These are phyloP conservation scores for Psophocarpus tetragonolobus DNA, from an alignment of 306 rosid species.

Conservation along the genomic window DNA sequence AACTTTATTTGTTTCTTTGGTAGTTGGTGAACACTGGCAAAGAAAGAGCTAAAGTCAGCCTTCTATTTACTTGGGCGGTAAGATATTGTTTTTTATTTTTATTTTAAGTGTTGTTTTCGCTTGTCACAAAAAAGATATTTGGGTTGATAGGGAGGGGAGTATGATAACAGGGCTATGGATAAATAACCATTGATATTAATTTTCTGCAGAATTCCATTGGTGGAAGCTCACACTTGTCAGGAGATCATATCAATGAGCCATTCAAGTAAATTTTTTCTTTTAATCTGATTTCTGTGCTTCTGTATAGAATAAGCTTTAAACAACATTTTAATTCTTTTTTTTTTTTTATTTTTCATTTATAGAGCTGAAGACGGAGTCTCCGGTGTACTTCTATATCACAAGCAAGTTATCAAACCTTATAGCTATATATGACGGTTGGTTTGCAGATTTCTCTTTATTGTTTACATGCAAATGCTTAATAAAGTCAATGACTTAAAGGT, in stretches of 20 bases:
- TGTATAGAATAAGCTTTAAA: neutral
- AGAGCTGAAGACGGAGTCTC: conserved; percentile 98
- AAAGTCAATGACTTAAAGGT: conserved; percentile 33
- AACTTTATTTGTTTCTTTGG: conserved; percentile 42
- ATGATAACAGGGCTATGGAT: conserved; percentile 21
- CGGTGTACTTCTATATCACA: conserved; percentile 98
- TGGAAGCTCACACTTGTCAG: conserved; percentile 84
- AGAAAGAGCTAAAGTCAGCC: conserved; percentile 99
- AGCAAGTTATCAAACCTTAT: conserved; percentile 94
- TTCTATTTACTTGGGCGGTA: conserved; percentile 98
- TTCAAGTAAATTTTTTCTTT: conserved; percentile 62
- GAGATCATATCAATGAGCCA: conserved; percentile 92
- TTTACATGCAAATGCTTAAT: conserved; percentile 41
- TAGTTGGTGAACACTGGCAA: conserved; percentile 94
- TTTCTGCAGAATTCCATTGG: conserved; percentile 90
- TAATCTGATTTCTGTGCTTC: neutral
- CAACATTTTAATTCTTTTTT: conserved; percentile 27
- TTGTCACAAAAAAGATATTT: neutral
- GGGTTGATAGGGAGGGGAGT: neutral
- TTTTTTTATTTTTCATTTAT: conserved; percentile 36
- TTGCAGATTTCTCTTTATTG: conserved; percentile 68
- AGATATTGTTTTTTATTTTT: conserved; percentile 42
- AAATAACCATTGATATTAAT: conserved; percentile 36
- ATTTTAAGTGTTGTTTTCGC: conserved; percentile 14
- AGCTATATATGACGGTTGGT: conserved; percentile 83